Evolutionary conservation across 192 early-diverging fungal genomes (phyloP).

Genomic region (Rhizophlyctis rosea): DNA sequence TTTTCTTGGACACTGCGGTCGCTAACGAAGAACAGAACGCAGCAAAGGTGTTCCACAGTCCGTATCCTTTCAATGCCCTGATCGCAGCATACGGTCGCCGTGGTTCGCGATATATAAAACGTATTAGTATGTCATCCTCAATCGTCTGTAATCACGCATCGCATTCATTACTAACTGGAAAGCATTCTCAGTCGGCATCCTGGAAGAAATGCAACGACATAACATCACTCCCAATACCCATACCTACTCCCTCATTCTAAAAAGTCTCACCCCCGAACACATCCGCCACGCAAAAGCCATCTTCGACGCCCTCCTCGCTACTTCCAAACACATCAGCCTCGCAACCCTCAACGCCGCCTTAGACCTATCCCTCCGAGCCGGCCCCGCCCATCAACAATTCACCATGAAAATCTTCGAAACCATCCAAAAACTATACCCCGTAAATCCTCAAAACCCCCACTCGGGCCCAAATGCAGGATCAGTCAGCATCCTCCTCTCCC

Average conservation of each 20-base stretch:
- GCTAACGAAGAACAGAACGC: too few relatives aligned
- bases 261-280: too few relatives aligned
- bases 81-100: neutral
- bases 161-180: too few relatives aligned
- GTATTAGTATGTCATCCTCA: too few relatives aligned
- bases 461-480: slow-evolving; percentile 17
- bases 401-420: slow-evolving; percentile 1
- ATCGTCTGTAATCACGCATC: too few relatives aligned
- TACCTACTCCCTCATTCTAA: slow-evolving; percentile 15
- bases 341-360: slow-evolving; percentile 12
- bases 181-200: too few relatives aligned
- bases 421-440: slow-evolving; percentile 9
- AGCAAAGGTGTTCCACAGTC: too few relatives aligned
- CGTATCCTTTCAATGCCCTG: slow-evolving; percentile 16
- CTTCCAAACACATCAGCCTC: slow-evolving; percentile 7
- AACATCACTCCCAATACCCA: slow-evolving; percentile 9
- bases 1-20: too few relatives aligned
- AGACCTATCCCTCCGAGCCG: slow-evolving; percentile 2
- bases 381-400: slow-evolving; percentile 1
- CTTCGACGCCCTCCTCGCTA: too few relatives aligned
- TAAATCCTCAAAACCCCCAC: neutral
- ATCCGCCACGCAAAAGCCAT: too few relatives aligned
- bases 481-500: slow-evolving; percentile 15
- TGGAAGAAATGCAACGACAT: slow-evolving; percentile 6
- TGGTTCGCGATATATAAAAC: too few relatives aligned